phyloP scores from a whole-genome alignment of 306 rosid species.

The Astragalus glycyphyllos region DNA sequence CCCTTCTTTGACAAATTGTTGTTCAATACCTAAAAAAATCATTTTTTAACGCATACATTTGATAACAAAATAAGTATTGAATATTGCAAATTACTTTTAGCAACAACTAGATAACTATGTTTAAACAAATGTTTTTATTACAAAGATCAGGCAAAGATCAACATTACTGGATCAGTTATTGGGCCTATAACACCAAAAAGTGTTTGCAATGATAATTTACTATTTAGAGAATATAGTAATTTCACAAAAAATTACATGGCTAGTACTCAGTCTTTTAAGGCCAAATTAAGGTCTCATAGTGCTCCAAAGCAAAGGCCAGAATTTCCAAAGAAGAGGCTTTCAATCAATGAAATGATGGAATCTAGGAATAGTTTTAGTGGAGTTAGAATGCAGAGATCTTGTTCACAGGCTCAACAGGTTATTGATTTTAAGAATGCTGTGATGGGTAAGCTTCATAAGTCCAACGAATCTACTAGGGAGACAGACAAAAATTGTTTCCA shows the following conservation, averaged over 20 bases:
- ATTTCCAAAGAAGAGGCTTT: conserved; percentile 66
- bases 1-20: too few relatives aligned
- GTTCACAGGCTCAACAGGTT: conserved; percentile 79
- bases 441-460: conserved; percentile 71
- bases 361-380: conserved; percentile 81
- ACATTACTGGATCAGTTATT: conserved; percentile 42
- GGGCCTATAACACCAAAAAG: conserved; percentile 64
- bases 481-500: conserved; percentile 44
- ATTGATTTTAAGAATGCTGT: conserved; percentile 80
- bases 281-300: conserved; percentile 85
- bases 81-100: too few relatives aligned
- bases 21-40: too few relatives aligned
- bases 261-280: conserved; percentile 75
- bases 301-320: conserved; percentile 95
- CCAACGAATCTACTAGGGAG: conserved; percentile 52
- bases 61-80: too few relatives aligned
- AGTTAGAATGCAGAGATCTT: conserved; percentile 80
- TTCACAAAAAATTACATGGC: conserved; percentile 73
- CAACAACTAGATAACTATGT: too few relatives aligned
- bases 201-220: conserved; percentile 50
- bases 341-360: conserved; percentile 72
- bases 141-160: too few relatives aligned
- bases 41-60: too few relatives aligned
- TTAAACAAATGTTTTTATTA: too few relatives aligned
- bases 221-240: conserved; percentile 49